phyloP scores from a whole-genome alignment of 176 grass and related monocot species.

The Musa beccarii region DNA sequence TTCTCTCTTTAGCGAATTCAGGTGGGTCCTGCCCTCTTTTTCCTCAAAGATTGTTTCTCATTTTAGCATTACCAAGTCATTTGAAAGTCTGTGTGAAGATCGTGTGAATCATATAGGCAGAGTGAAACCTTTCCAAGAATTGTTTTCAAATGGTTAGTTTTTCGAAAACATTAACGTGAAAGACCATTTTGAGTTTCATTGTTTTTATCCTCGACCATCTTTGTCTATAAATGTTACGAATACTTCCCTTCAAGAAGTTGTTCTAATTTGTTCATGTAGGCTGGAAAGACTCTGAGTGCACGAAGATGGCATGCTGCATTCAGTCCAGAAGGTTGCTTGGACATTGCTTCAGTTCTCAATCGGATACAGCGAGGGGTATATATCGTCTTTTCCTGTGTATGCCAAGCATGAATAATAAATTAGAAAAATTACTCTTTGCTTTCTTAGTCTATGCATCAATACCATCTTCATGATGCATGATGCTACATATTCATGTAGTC shows the following conservation, averaged over 20 bases:
- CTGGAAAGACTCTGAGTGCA: conserved; percentile 83
- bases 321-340: conserved; percentile 70
- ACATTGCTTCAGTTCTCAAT: conserved; percentile 83
- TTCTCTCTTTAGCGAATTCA: background rate
- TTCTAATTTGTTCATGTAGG: conserved; percentile 35
- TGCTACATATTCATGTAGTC: no score
- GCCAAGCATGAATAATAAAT: background rate
- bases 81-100: background rate
- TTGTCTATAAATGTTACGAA: background rate
- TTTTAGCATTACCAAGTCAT: background rate
- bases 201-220: background rate
- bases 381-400: conserved; percentile 10
- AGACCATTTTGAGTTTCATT: background rate
- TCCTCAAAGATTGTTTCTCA: background rate
- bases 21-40: background rate
- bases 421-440: no score
- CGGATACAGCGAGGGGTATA: conserved; percentile 88
- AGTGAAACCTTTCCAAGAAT: no score
- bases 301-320: conserved; percentile 96
- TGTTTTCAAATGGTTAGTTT: no score
- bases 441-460: no score
- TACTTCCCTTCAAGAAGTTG: background rate
- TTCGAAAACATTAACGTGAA: background rate
- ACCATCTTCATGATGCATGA: no score
- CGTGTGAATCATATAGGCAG: background rate